These are phyloP conservation scores for Vigna reflexopilosa DNA, from an alignment of 306 rosid genomes.

Conservation along the genomic window DNA sequence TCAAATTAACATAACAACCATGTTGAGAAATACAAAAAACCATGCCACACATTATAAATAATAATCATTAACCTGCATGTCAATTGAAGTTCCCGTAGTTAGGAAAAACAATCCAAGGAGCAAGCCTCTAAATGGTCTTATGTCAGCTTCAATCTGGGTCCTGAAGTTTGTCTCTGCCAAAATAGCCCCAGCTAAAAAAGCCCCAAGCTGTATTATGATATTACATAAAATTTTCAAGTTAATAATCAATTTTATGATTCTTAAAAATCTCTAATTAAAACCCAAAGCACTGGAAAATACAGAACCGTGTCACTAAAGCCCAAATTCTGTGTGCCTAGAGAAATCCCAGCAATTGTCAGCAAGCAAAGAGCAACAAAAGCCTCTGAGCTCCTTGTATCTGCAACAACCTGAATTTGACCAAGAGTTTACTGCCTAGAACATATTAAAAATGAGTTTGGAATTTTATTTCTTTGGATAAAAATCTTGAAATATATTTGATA, in stretches of 20 bases:
- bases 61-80: constrained; percentile 72
- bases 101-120: constrained; percentile 95
- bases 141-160: constrained; percentile 99
- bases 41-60: constrained; percentile 8
- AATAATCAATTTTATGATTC: constrained; percentile 28
- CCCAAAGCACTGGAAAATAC: constrained; percentile 32
- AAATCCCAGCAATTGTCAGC: constrained; percentile 94
- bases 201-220: constrained; percentile 85
- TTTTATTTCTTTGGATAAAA: constrained; percentile 31
- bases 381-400: constrained; percentile 99
- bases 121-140: constrained; percentile 97
- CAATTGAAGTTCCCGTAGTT: constrained; percentile 92
- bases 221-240: constrained; percentile 38
- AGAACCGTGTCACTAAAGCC: constrained; percentile 98
- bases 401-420: constrained; percentile 83
- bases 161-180: constrained; percentile 98
- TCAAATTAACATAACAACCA: constrained; percentile 8
- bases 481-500: constrained; percentile 25
- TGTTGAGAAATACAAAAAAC: constrained; percentile 21
- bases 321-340: constrained; percentile 89
- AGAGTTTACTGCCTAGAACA: constrained; percentile 45
- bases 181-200: constrained; percentile 97
- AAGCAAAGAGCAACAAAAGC: constrained; percentile 99
- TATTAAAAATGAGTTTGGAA: constrained; percentile 34
- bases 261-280: constrained; percentile 40